Base-by-base conservation (phyloP, 495 filamentous ascomycete genomes). In the Hyaloscypha finlandica region DNA sequence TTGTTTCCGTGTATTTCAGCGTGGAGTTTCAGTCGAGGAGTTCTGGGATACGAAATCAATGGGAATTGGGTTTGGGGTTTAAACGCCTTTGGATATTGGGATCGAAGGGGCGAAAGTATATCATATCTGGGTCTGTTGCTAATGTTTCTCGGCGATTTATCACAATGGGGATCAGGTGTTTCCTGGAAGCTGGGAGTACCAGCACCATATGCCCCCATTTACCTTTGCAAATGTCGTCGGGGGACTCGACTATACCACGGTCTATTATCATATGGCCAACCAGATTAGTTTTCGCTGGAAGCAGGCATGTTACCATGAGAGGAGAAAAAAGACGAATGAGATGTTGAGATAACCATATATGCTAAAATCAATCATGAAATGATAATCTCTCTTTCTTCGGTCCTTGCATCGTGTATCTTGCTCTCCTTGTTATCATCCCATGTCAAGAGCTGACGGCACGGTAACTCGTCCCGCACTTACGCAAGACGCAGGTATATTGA, bases 21-120 rank as follows among this genome's bases (percentile, higher is more conserved):
- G 68, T 68, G 71, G 71, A 73, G 71, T 73, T 73, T 53, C 56
- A 56, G 67, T 69, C 52, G 59, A 59, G 70, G 70, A 64, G 67
- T 68, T 72, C 64, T 59, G 61, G 60, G 29, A 19, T 37, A 29
- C 35, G 57, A 51, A 54, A 64, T 59, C 37, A 32, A 54, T 60
- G 53, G 53, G 64, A 58, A 52, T 61, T 69, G 51, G 57, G 39
- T 55, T 53, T 37, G 30, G 54, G 60, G 51, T 9, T 22, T 30
- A 35, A 32, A 56, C 29, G 51, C 59, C 14, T 33, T 22, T 42
- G 42, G 55, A 56, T 60, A 66, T 60, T 32, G 48, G 59, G 48
- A 51, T 37, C 35, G 42, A 19, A 19, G 42, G 11, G 42, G 42
- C 42, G 42, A 48, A 48, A 48, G 42, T 11, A 48, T 48, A 11